A percentile compares a stretch with the other conserved stretches of the same genome.
phyloP scores from a whole-genome alignment of 2,329 filamentous ascomycete species.

The Zymoseptoria crescenta region DNA sequence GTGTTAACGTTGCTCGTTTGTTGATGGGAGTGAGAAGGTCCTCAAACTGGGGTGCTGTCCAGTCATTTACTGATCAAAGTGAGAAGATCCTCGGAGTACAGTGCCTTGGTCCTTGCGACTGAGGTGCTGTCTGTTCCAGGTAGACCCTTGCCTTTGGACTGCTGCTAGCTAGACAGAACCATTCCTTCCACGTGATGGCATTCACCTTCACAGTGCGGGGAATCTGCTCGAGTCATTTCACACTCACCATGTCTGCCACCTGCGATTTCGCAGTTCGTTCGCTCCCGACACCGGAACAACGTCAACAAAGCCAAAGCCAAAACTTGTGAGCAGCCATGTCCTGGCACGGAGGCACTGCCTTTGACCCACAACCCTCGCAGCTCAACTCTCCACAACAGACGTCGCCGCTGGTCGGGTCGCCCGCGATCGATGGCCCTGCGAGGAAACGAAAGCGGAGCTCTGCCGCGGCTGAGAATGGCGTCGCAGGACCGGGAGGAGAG shows the following conservation, averaged over 20 bases:
- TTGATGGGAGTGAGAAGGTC: too few species aligned
- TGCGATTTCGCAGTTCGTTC: slow-evolving; percentile 3
- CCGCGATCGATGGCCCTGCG: slow-evolving; percentile 7
- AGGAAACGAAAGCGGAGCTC: slow-evolving; percentile 19
- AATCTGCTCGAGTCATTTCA: neutral
- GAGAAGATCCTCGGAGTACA: too few species aligned
- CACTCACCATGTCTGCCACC: slow-evolving; percentile 1
- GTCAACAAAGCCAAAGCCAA: slow-evolving; percentile 1
- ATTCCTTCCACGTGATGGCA: neutral
- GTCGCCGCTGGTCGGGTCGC: slow-evolving; percentile 6
- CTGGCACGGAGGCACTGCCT: slow-evolving; percentile 18
- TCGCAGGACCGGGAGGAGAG: slow-evolving; percentile 9
- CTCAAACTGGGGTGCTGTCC: too few species aligned
- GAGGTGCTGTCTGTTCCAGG: too few species aligned
- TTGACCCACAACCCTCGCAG: slow-evolving; percentile 15
- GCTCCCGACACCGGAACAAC: slow-evolving; percentile 7
- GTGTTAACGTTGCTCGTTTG: too few species aligned
- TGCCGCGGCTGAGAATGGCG: slow-evolving; percentile 3
- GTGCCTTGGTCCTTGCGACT: too few species aligned
- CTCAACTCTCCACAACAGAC: slow-evolving; percentile 12
- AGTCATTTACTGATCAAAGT: too few species aligned
- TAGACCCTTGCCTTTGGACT: too few species aligned
- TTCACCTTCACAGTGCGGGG: neutral
- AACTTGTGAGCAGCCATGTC: slow-evolving; percentile 13
- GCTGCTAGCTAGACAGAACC: too few species aligned